Evolutionary conservation across 2,329 filamentous ascomycete species (phyloP).

Genomic region (Exophiala bonariae): DNA sequence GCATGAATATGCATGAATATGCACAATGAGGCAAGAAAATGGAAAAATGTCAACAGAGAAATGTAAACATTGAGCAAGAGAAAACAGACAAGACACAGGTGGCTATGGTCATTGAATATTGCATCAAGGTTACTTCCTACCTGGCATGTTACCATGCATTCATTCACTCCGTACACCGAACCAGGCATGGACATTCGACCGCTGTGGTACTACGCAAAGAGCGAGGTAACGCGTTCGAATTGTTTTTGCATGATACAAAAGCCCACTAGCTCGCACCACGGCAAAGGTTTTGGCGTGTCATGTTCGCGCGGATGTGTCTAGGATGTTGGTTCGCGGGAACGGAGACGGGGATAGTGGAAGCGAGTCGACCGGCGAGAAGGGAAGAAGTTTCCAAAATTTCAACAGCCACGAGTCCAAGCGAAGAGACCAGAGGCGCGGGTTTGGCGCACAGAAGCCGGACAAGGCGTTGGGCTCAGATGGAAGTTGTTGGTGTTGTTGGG

Average conservation of each 20-base stretch:
- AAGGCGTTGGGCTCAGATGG: neutral
- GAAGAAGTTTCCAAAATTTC: slow-evolving; percentile 2
- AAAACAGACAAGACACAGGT: too few species aligned
- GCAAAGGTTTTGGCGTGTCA: slow-evolving; percentile 18
- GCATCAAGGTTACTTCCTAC: too few species aligned
- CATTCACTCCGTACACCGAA: too few species aligned
- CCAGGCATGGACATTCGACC: too few species aligned
- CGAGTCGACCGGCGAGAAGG: slow-evolving; percentile 5
- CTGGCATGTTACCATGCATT: too few species aligned
- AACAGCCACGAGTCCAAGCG: neutral
- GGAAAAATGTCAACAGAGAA: neutral
- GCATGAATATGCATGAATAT: slow-evolving; percentile 18
- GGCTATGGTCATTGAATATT: too few species aligned
- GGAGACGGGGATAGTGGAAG: slow-evolving; percentile 14
- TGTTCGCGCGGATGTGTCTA: slow-evolving; percentile 16
- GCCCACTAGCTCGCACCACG: slow-evolving; percentile 17
- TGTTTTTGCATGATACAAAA: slow-evolving; percentile 8
- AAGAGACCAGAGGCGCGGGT: neutral
- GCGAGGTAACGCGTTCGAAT: slow-evolving; percentile 15
- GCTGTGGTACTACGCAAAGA: too few species aligned
- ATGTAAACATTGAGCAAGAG: too few species aligned
- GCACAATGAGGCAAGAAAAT: slow-evolving; percentile 8
- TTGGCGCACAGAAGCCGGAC: neutral
- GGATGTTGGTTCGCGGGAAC: slow-evolving; percentile 11
- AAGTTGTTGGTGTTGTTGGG: slow-evolving; percentile 7